A percentile compares a stretch with the other conserved stretches of the same genome.
phyloP scores from a whole-genome alignment of 495 filamentous ascomycete genomes.

The Hypoxylon rickii region DNA sequence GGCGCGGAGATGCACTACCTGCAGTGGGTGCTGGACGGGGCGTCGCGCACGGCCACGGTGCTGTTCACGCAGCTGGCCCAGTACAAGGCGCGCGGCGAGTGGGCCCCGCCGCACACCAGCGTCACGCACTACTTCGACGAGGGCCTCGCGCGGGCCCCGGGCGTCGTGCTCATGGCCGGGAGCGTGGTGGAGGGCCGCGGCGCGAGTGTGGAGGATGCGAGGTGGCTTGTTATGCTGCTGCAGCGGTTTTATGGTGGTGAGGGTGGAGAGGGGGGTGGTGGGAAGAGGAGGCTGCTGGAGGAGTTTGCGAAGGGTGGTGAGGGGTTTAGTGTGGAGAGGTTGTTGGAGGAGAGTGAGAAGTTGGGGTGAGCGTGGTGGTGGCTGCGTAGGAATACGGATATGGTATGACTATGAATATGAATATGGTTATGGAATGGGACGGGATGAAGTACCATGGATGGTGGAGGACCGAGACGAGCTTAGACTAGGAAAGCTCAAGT shows the following conservation, averaged over 20 bases:
- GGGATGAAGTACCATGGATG: not conserved
- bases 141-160: slow-evolving; percentile 64
- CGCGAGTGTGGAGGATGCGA: slow-evolving; percentile 76
- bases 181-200: slow-evolving; percentile 75
- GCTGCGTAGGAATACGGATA: not conserved
- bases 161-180: slow-evolving; percentile 83
- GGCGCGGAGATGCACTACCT: slow-evolving; percentile 84
- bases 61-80: slow-evolving; percentile 92
- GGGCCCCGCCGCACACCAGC: slow-evolving; percentile 86
- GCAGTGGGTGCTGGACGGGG: slow-evolving; percentile 73
- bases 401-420: no score
- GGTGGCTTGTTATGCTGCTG: slow-evolving; percentile 89
- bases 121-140: slow-evolving; percentile 83
- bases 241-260: slow-evolving; percentile 82
- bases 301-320: slow-evolving; percentile 79
- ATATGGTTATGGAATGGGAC: not conserved
- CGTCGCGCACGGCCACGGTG: slow-evolving; percentile 71
- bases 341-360: slow-evolving; percentile 87
- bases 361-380: slow-evolving; percentile 44
- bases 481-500: not conserved
- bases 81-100: slow-evolving; percentile 90
- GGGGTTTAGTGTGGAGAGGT: slow-evolving; percentile 77
- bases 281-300: slow-evolving; percentile 69
- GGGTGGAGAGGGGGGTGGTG: slow-evolving; percentile 49
- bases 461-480: not conserved